Conservation (phyloP, 2,329 filamentous ascomycete genomes). For the Curvularia eragrostidis region DNA sequence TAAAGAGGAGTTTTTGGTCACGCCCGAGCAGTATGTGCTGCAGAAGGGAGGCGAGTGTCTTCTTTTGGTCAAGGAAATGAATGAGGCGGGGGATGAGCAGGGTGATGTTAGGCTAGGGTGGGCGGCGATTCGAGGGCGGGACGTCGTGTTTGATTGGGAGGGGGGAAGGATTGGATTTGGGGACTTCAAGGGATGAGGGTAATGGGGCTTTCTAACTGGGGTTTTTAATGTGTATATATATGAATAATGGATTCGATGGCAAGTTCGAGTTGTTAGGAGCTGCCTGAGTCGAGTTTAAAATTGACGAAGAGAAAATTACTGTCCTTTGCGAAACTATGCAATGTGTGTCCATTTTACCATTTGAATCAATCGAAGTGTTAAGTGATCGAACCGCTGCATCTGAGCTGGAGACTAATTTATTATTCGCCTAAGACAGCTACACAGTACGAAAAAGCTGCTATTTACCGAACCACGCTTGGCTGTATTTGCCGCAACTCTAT, state of each 20-base stretch:
- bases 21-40: constrained; percentile 26
- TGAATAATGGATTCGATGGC: background rate
- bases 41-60: constrained; percentile 19
- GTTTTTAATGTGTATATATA: background rate
- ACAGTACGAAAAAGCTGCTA: too few relatives aligned
- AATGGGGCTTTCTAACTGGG: too few relatives aligned
- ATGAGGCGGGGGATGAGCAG: constrained; percentile 3
- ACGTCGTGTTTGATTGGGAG: constrained; percentile 24
- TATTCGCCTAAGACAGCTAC: too few relatives aligned
- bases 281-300: background rate
- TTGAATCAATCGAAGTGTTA: too few relatives aligned
- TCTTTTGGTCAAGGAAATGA: constrained; percentile 19
- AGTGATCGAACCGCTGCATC: too few relatives aligned
- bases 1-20: constrained; percentile 18
- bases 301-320: background rate
- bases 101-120: constrained; percentile 21
- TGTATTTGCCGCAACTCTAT: too few relatives aligned
- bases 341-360: too few relatives aligned
- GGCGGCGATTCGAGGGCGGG: constrained; percentile 27
- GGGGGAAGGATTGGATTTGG: constrained; percentile 20
- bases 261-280: background rate
- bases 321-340: too few relatives aligned
- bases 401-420: too few relatives aligned
- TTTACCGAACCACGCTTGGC: too few relatives aligned
- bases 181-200: background rate